Base-by-base conservation (phyloP, 2,329 filamentous ascomycete species). In the Penicillium crustosum region DNA sequence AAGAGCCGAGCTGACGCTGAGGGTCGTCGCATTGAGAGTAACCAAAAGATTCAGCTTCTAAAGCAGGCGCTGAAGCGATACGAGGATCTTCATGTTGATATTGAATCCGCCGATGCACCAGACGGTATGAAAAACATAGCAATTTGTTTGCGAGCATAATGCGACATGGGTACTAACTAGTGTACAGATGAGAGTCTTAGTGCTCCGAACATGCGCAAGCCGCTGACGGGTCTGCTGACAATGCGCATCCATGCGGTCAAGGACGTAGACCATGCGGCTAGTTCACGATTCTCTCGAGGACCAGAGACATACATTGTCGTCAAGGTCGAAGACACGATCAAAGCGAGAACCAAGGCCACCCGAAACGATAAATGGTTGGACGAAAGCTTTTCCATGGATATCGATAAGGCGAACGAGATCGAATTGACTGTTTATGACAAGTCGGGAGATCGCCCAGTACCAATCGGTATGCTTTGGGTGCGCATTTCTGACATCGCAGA, bases 381-480 rank as follows among this genome's bases (percentile, higher is more conserved):
- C 66, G 94, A 99, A 77, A 85, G 88, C 36, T 94, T 97, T 75
- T 92, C 88, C 58, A 88, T 99, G 61, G 91, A 94, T 63, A 94
- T 99, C 56, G 93, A 97, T 77, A 97, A 97, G 79, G 94, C 94
- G 52, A 99, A 99, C 75, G 94, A 99, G 77, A 91, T 99, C 61
- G 94, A 99, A 73, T 85, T 99, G 53, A 97, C 92, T 0, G 93
- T 99, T 12, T 99, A 99, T 75, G 94, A 99, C 75, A 97, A 96
- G 78, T 88, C 92, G 2, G 87, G 88, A 62, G 93, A 97, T 68
- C 90, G 96, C 67, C 88, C 93, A 15, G 87, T 95, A 51, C 94
- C 94, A 41, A 96, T 99, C 69, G 94, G 89, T 56, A 87, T 99
- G 83, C 83, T 97, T 15, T 99, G 94, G 94, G 88, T 99, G 58